Percentiles rank a stretch among this genome's conserved stretches.
Conservation (phyloP, 805 yeast genomes). For the Kuraishia ogatae region DNA sequence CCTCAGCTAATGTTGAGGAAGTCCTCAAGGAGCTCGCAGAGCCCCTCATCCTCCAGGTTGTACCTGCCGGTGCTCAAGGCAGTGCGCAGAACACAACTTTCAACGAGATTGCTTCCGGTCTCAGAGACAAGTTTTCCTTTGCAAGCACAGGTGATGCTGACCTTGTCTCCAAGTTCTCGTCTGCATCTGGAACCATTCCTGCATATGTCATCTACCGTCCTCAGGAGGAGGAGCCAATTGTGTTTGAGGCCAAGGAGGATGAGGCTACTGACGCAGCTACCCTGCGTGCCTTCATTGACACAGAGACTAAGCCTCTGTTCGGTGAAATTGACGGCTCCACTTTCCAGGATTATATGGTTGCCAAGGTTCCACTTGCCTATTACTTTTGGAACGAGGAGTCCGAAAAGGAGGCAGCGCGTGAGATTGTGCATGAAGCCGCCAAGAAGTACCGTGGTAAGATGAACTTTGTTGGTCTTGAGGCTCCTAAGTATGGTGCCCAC, state of each 20-base stretch:
- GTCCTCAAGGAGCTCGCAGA: slow-evolving; percentile 39
- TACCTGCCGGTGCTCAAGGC: slow-evolving; percentile 22
- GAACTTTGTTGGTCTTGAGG: slow-evolving; percentile 86
- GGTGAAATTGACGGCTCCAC: slow-evolving; percentile 83
- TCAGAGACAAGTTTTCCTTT: slow-evolving; percentile 60
- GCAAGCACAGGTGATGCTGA: slow-evolving; percentile 33
- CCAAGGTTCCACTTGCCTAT: slow-evolving; percentile 77
- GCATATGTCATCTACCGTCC: slow-evolving; percentile 41
- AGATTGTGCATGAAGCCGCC: slow-evolving; percentile 53
- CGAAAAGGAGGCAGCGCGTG: slow-evolving; percentile 49
- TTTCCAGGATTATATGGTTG: slow-evolving; percentile 63
- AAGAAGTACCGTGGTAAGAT: slow-evolving; percentile 70
- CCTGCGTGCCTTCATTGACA: slow-evolving; percentile 39
- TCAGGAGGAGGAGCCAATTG: slow-evolving; percentile 34
- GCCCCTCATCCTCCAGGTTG: slow-evolving; percentile 48
- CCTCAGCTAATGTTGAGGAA: slow-evolving; percentile 40
- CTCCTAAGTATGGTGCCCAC: slow-evolving; percentile 71
- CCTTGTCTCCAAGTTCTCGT: slow-evolving; percentile 25
- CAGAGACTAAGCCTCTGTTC: slow-evolving; percentile 71
- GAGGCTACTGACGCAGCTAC: slow-evolving; percentile 24
- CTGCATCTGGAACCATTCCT: slow-evolving; percentile 22
- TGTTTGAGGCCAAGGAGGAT: slow-evolving; percentile 32
- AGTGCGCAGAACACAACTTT: slow-evolving; percentile 47
- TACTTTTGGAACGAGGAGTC: slow-evolving; percentile 69
- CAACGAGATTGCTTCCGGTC: slow-evolving; percentile 48